Evolutionary conservation across 495 filamentous ascomycete species (phyloP), one percentile per base, ranked within the genome.

Genomic region (Aspergillus indologenus): DNA sequence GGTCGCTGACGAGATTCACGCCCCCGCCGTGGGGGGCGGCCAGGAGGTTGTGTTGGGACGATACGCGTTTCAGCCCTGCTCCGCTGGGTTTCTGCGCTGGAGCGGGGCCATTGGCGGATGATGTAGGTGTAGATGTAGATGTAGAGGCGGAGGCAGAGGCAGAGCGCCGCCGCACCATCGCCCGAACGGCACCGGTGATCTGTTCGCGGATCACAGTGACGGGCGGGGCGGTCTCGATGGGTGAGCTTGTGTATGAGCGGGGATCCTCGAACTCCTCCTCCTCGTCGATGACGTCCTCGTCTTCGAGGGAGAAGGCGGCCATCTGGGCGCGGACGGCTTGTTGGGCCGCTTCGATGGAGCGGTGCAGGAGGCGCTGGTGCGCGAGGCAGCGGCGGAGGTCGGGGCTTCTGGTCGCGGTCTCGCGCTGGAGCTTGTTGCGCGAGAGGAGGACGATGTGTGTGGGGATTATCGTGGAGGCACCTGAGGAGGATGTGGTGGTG

Each of bases 351-450:
- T 65, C 22, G 23, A 66, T 56, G 1, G 67, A 69, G 5, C 58
- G 61, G 9, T 54, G 56, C 17, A 68, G 59, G 18, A 70, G 49
- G 0, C 58, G 45, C 20, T 65, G 61, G 53, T 70, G 68, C 48
- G 59, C 65, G 0, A 70, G 34, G 21, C 68, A 70, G 14, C 65
- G 65, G 12, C 68, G 68, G 9, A 70, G 59, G 43, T 70, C 61
- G 14, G 68, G 68, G 22, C 61, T 62, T 18, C 54, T 47, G 1
- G 60, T 49, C 11, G 62, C 24, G 3, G 57, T 14, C 46, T 70
- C 63, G 24, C 54, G 40, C 12, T 59, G 52, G 1, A 70, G 63
- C 19, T 70, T 65, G 19, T 55, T 45, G 34, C 60, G 59, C 15
- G 68, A 70, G 45, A 70, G 47, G 14, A 23, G 24, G 44, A 56